Conservation (phyloP, 1,284 basidiomycete genomes). For the Gymnopus androsaceus region DNA sequence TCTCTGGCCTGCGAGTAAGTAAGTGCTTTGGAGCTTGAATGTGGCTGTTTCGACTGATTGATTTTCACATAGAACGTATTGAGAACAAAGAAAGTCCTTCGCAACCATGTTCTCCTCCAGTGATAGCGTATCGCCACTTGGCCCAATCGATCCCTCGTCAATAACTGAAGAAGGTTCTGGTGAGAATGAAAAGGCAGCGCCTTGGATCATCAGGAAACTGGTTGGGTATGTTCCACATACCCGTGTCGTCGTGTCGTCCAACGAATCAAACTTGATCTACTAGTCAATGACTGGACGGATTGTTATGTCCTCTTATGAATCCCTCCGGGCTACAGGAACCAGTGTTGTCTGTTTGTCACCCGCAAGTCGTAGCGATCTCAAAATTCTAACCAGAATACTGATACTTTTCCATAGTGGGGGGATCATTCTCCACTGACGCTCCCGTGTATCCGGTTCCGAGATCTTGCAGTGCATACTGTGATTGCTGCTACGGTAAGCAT, state of each 20-base stretch:
- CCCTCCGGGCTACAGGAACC: constrained; percentile 59
- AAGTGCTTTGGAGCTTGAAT: too few species aligned
- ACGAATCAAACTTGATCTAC: neutral
- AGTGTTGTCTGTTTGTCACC: constrained; percentile 63
- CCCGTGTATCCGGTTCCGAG: constrained; percentile 67
- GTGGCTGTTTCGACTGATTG: too few species aligned
- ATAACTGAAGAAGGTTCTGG: constrained; percentile 29
- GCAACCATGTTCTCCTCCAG: neutral
- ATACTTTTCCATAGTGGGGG: constrained; percentile 48
- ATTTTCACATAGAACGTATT: too few species aligned
- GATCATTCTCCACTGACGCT: constrained; percentile 64
- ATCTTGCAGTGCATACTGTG: constrained; percentile 61
- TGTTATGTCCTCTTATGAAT: constrained; percentile 67
- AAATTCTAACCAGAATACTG: neutral
- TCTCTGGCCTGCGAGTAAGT: neutral
- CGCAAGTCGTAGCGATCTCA: constrained; percentile 39
- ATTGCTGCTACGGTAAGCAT: constrained; percentile 56
- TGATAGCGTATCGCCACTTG: constrained; percentile 41
- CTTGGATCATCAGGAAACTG: constrained; percentile 66
- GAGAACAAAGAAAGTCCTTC: neutral
- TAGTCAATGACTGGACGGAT: constrained; percentile 68
- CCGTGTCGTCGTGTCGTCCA: neutral
- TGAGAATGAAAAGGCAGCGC: constrained; percentile 58
- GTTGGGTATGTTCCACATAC: constrained; percentile 47
- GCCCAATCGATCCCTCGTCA: constrained; percentile 56